A percentile compares a stretch with the other conserved stretches of the same genome.
Evolutionary conservation across 495 filamentous ascomycete species (phyloP).

Genomic region (Penicillium cataractarum): DNA sequence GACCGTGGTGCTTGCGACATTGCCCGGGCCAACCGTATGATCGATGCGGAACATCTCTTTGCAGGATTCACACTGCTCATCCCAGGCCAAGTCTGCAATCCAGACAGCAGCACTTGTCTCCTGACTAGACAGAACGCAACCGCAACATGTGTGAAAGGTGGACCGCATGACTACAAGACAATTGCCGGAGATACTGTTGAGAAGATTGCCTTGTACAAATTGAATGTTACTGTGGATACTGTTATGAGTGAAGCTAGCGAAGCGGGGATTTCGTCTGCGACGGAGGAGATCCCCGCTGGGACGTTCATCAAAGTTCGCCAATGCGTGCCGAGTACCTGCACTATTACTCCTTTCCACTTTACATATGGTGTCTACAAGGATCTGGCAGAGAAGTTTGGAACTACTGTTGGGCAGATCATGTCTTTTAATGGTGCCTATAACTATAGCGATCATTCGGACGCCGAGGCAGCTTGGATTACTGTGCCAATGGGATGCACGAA

Average conservation of each 20-base stretch:
- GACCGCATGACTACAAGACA: constrained; percentile 22
- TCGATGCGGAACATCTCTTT: constrained; percentile 18
- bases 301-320: constrained; percentile 24
- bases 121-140: constrained; percentile 9
- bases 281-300: constrained; percentile 3
- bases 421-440: constrained; percentile 22
- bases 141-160: constrained; percentile 15
- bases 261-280: not conserved
- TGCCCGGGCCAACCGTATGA: constrained; percentile 20
- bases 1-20: constrained; percentile 20
- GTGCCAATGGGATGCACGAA: constrained; percentile 12
- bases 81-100: constrained; percentile 12
- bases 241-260: not conserved
- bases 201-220: constrained; percentile 19
- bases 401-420: constrained; percentile 28
- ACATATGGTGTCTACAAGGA: constrained; percentile 29
- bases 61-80: constrained; percentile 14
- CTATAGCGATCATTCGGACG: constrained; percentile 13
- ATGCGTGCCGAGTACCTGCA: constrained; percentile 23
- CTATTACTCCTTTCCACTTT: constrained; percentile 16
- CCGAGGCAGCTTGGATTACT: constrained; percentile 15
- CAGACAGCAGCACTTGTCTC: constrained; percentile 17
- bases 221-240: constrained; percentile 19
- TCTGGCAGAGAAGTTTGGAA: constrained; percentile 20
- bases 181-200: constrained; percentile 21